Evolutionary conservation across 345 rosid species (phyloP).

Genomic region (Citrus sinensis): DVS_A1.0 CM039162.1:27870001-27870500

Average conservation of each 20-base stretch:
- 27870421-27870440: slow-evolving; percentile 71
- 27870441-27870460: slow-evolving; percentile 73
- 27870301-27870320: slow-evolving; percentile 48
- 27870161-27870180: slow-evolving; percentile 66
- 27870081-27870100: slow-evolving; percentile 47
- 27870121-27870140: slow-evolving; percentile 38
- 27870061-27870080: slow-evolving; percentile 44
- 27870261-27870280: slow-evolving; percentile 36
- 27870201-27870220: slow-evolving; percentile 66
- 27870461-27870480: slow-evolving; percentile 70
- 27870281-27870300: slow-evolving; percentile 44
- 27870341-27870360: slow-evolving; percentile 67
- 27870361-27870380: slow-evolving; percentile 87
- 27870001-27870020: slow-evolving; percentile 83
- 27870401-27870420: slow-evolving; percentile 57
- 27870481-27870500: slow-evolving; percentile 62
- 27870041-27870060: slow-evolving; percentile 77
- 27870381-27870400: slow-evolving; percentile 79
- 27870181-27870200: slow-evolving; percentile 67
- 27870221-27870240: slow-evolving; percentile 67
- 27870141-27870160: slow-evolving; percentile 52
- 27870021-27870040: slow-evolving; percentile 71
- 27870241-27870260: slow-evolving; percentile 46
- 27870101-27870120: slow-evolving; percentile 46
- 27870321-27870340: slow-evolving; percentile 88